A percentile compares a stretch with the other conserved stretches of the same genome.
Conservation (phyloP, 768 basidiomycete genomes). For the Termitomyces bulborhizus region DNA sequence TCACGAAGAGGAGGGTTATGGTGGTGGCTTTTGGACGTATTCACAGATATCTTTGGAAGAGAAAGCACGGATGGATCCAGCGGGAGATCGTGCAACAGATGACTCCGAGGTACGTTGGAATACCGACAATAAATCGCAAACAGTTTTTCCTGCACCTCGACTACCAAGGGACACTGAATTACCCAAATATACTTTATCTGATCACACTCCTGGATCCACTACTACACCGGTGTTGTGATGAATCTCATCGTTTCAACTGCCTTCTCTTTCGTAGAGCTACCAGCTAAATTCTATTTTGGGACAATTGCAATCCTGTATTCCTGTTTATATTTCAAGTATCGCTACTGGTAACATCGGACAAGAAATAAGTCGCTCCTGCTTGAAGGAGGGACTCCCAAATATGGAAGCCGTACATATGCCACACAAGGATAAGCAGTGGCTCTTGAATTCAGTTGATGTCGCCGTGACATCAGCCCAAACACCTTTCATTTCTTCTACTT, state of each 20-base stretch:
- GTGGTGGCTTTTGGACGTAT: slow-evolving; percentile 31
- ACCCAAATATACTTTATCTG: slow-evolving; percentile 14
- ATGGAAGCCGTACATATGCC: not conserved
- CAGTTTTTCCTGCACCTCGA: not conserved
- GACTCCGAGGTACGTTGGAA: not conserved
- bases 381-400: no score
- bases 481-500: not conserved
- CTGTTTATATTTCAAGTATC: not conserved
- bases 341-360: no score
- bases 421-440: slow-evolving; percentile 11
- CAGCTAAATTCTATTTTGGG: not conserved
- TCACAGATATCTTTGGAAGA: slow-evolving; percentile 26
- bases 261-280: not conserved
- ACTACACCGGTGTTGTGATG: not conserved
- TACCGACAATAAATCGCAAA: not conserved
- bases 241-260: not conserved
- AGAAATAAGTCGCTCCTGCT: no score
- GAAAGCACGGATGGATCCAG: slow-evolving; percentile 17
- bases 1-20: slow-evolving; percentile 25
- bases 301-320: not conserved
- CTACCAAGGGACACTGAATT: slow-evolving; percentile 8
- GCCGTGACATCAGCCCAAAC: not conserved
- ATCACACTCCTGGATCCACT: not conserved
- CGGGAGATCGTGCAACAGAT: slow-evolving; percentile 1
- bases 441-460: not conserved